A percentile compares a stretch with the other conserved stretches of the same genome.
phyloP scores from a whole-genome alignment of 257 asterid species.

The Ligustrum vulgare region DNA sequence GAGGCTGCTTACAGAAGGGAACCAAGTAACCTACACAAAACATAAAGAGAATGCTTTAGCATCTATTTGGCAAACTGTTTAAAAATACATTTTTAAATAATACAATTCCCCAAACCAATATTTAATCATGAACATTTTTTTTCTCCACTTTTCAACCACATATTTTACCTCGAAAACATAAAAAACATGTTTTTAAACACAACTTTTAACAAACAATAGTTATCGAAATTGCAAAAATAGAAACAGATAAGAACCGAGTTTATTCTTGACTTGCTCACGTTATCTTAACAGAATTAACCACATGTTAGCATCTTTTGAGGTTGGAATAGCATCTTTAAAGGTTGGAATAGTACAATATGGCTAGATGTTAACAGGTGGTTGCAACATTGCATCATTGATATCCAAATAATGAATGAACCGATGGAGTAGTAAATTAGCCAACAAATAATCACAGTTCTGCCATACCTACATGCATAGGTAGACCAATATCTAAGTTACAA shows the following conservation, averaged over 20 bases:
- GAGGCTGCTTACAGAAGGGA: conserved; percentile 86
- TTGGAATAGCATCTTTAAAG: too few relatives aligned
- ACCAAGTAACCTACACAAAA: conserved; percentile 48
- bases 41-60: not conserved
- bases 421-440: not conserved
- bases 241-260: not conserved
- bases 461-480: not conserved
- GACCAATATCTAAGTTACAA: not conserved
- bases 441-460: not conserved
- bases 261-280: not conserved
- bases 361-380: not conserved
- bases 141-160: too few relatives aligned
- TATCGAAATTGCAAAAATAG: not conserved
- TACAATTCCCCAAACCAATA: too few relatives aligned
- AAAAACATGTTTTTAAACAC: too few relatives aligned
- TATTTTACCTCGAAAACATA: too few relatives aligned
- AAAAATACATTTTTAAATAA: too few relatives aligned
- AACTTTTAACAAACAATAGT: too few relatives aligned
- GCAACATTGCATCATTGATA: not conserved
- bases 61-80: too few relatives aligned
- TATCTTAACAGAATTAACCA: not conserved
- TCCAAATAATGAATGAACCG: not conserved
- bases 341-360: not conserved
- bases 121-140: too few relatives aligned
- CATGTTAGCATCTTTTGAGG: not conserved